These are phyloP conservation scores for Hypomyces rosellus DNA, from an alignment of 2,329 filamentous ascomycete species.

Conservation along the genomic window DNA sequence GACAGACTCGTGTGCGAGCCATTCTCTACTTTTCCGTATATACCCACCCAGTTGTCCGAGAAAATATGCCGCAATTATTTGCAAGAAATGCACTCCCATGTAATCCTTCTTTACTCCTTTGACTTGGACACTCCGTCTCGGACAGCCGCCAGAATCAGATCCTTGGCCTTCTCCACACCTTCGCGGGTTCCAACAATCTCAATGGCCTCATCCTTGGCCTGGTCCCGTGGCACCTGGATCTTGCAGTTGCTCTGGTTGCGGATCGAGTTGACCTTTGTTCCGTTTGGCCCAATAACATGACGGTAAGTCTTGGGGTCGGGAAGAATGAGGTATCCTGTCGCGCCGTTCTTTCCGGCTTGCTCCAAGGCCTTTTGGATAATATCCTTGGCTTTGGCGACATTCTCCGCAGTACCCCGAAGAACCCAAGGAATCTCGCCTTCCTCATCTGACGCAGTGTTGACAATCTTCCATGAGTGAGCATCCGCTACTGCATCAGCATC, in stretches of 20 bases:
- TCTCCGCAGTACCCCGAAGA: conserved; percentile 70
- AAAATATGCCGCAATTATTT: no score
- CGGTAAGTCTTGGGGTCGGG: conserved; percentile 86
- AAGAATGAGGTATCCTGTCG: conserved; percentile 81
- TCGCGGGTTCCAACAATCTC: conserved; percentile 76
- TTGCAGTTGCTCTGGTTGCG: conserved; percentile 87
- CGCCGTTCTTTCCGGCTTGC: conserved; percentile 61
- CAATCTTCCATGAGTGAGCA: conserved; percentile 76
- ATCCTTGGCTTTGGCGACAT: conserved; percentile 73
- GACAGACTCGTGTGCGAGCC: no score
- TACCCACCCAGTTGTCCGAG: no score
- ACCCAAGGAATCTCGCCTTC: conserved; percentile 83
- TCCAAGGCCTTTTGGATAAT: conserved; percentile 67
- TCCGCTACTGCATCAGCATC: conserved; percentile 59
- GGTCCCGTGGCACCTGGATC: conserved; percentile 85
- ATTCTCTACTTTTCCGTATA: no score
- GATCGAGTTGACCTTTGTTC: conserved; percentile 87
- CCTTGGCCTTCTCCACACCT: conserved; percentile 78
- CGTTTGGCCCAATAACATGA: conserved; percentile 81
- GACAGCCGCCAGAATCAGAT: conserved; percentile 82
- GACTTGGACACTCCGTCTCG: conserved; percentile 46
- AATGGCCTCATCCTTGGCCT: conserved; percentile 72
- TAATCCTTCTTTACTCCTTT: conserved; percentile 19
- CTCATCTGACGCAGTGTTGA: conserved; percentile 56
- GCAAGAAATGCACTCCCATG: not conserved